Evolutionary conservation across 441 rosid species (phyloP), one percentile per base, ranked within the genome.

Genomic region (Bruguiera hainesii): DNA sequence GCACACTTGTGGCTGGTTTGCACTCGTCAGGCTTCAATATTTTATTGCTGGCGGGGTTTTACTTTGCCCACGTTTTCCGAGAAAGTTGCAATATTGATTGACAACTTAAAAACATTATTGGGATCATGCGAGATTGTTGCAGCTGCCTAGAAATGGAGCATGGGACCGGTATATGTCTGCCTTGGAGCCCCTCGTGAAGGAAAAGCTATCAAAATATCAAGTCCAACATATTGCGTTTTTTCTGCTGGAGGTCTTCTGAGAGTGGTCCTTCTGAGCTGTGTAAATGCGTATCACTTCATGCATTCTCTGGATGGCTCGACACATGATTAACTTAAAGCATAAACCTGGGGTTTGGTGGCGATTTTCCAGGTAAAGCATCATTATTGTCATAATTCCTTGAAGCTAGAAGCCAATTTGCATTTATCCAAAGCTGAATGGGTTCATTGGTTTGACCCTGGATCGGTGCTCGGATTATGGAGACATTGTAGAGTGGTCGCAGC

Each of bases 121-220:
- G n/a, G 67, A 31, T 21, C 7, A 9, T 56, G 62, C 4, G 31
- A 71, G 71, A 39, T 18, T 64, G 46, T 35, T 73, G 71, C 90
- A 95, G 99, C 84, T 92, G 96, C 87, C 92, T 53, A 81, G 86
- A 53, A 85, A 87, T 76, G 96, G 85, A 61, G 88, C 89, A 25
- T 95, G 98, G 98, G 96, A 82, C 71, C 89, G 92, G 75, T 95
- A 79, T 67, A 83, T 84, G 81, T 87, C 98, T 64, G 87, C 93
- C 16, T 73, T 95, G 86, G 95, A 90, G 65, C 86, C 96, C 72
- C 86, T 83, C 0, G 90, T 87, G 73, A 92, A 89, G 83, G 99
- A 95, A 73, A 89, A 81, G 77, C 85, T 95, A 39, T 82, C 84
- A 21, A 87, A 88, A 80, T 95, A 92, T 84, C 90, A 85, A 85